Evolutionary conservation across 2,329 filamentous ascomycete species (phyloP), one percentile per base, ranked within the genome.

Genomic region (Diplodia sapinea): DNA sequence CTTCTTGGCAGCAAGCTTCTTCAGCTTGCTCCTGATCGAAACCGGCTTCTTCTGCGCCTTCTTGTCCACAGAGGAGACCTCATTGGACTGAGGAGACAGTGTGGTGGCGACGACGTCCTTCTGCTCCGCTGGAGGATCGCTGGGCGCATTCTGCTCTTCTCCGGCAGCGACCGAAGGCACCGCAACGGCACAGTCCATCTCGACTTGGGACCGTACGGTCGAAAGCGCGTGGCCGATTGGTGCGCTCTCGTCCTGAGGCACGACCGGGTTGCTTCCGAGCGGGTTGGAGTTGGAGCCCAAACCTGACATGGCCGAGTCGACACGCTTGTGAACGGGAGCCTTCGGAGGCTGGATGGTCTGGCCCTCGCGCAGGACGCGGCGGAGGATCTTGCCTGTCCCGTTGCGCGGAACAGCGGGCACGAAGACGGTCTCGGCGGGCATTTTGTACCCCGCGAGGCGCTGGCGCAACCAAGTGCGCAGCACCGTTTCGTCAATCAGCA

Each of bases 311-410:
- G 29, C 52, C 52, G 52, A 55, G 52, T 55, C 52, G 52, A 55
- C 52, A 4, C 52, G 52, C 31, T 33, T 33, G 52, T 55, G 52
- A 15, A 33, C n/a, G 29, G 29, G 52, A 4, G 36, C 36, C 36
- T 38, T 38, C 36, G 36, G 8, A 33, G 17, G 52, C 52, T 20
- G n/a, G 43, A n/a, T 20, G 43, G 8, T 36, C 50, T 40, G 33
- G 17, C 20, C 50, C 5, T 68, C 50, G 33, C 66, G 59, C 26
- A 67, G 56, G 7, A 67, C 33, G 5, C 65, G 65, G 15, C 65
- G 55, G 43, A 68, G 40, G 20, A 68, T 68, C 40, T 68, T 68
- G n/a, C 66, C 66, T 2, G 66, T 68, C 7, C 40, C 38, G 31
- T 64, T 68, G 38, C 57, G 66, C 17, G 66, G 66, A 11, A 68